Evolutionary conservation across 768 basidiomycete genomes (phyloP), one percentile per base, ranked within the genome.

Genomic region (Tricholoma bakamatsutake): DNA sequence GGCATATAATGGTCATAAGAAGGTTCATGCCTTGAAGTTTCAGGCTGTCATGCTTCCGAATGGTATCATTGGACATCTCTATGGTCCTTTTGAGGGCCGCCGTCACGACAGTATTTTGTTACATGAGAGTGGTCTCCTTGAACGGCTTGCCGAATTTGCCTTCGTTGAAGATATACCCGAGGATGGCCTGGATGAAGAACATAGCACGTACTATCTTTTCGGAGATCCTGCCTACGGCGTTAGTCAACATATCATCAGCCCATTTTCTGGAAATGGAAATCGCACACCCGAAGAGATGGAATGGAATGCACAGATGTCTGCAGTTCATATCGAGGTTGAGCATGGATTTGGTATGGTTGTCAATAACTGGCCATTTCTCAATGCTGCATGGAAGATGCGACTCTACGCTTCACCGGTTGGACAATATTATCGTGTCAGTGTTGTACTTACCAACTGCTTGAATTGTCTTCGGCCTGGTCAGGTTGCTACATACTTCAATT

Each of bases 1-100:
- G 6, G 55, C 42, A 12, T 63, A 58, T 50, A 61, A 59, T 52
- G 66, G 69, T 5, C 55, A 66, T 49, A 68, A n/a, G n/a, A n/a
- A n/a, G n/a, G n/a, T n/a, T n/a, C n/a, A n/a, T n/a, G n/a, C n/a
- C n/a, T n/a, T n/a, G n/a, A n/a, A n/a, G 47, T 69, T 53, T 43
- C 68, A 69, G 39, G 65, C 59, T 1, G n/a, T 69, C 30, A 63
- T 53, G 42, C 52, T 65, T 13, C 67, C 66, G 15, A 63, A 69
- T 53, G 63, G 68, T 1, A 42, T 67, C 9, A 45, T 67, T 52
- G 66, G 58, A 1, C 68, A 67, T 54, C 52, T 66, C 9, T 63
- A 35, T 59, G 65, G 68, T 10, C 63, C 65, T n/a, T 5, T 21
- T 18, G 45, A 53, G 51, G 33, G 42, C 34, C 46, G 45, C 21